phyloP scores from a whole-genome alignment of 306 rosid species.

The Oemleria cerasiformis region DNA sequence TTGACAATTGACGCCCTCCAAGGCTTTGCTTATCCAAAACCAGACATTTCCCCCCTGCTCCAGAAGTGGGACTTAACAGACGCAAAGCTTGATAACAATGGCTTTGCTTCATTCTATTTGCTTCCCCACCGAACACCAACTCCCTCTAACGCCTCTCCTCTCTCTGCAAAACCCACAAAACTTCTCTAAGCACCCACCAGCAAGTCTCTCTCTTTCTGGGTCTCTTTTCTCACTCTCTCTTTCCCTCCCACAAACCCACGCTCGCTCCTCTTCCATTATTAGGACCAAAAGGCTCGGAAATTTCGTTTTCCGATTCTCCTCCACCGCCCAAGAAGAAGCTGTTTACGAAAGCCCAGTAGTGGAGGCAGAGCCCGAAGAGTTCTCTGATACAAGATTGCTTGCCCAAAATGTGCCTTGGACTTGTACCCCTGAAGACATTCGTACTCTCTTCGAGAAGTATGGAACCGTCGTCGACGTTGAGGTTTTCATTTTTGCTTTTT shows the following conservation, averaged over 20 bases:
- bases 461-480: slow-evolving; percentile 79
- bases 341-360: slow-evolving; percentile 25
- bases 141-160: slow-evolving; percentile 21
- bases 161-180: slow-evolving; percentile 24
- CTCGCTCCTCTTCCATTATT: slow-evolving; percentile 12
- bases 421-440: slow-evolving; percentile 78
- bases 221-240: slow-evolving; percentile 29
- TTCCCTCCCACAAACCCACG: slow-evolving; percentile 16
- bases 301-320: slow-evolving; percentile 33
- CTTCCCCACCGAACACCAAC: slow-evolving; percentile 28
- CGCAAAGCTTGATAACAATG: slow-evolving; percentile 35
- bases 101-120: slow-evolving; percentile 46
- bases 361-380: slow-evolving; percentile 35
- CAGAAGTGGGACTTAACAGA: not conserved
- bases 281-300: slow-evolving; percentile 26
- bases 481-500: slow-evolving; percentile 36
- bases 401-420: slow-evolving; percentile 93
- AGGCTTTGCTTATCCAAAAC: slow-evolving; percentile 4
- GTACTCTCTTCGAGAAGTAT: slow-evolving; percentile 62
- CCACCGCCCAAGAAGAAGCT: slow-evolving; percentile 49
- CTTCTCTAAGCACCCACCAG: slow-evolving; percentile 14
- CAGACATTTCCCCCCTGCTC: not conserved
- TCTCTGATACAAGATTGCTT: slow-evolving; percentile 54
- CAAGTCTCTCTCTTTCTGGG: slow-evolving; percentile 28
- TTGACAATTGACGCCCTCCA: not conserved